Percentiles rank a stretch among this genome's conserved stretches.
These are phyloP conservation scores for Penicillium hordei DNA, from an alignment of 2,329 filamentous ascomycete genomes.

Conservation along the genomic window DNA sequence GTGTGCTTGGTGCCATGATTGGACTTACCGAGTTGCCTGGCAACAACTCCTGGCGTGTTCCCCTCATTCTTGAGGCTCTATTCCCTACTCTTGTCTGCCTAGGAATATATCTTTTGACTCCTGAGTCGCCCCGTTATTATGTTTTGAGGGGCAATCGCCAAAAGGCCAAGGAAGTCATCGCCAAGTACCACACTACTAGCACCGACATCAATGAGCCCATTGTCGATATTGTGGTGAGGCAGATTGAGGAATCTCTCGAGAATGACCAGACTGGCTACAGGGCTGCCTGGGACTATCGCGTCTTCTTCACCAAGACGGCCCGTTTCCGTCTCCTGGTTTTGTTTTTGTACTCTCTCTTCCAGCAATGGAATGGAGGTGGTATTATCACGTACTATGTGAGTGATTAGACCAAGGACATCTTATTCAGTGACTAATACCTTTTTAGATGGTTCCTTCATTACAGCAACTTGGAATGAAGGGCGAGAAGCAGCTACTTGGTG, in stretches of 20 bases:
- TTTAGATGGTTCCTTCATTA: conserved; percentile 39
- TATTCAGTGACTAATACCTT: background rate
- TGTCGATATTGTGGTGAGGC: conserved; percentile 43
- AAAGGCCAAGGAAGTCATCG: conserved; percentile 36
- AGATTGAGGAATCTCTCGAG: conserved; percentile 50
- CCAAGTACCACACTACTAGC: conserved; percentile 46
- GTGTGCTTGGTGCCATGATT: conserved; percentile 47
- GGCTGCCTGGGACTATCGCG: conserved; percentile 48
- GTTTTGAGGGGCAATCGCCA: conserved; percentile 36
- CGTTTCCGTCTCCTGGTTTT: conserved; percentile 48
- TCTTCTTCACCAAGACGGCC: conserved; percentile 48
- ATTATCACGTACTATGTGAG: conserved; percentile 47
- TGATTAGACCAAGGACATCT: background rate
- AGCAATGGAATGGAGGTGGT: conserved; percentile 51
- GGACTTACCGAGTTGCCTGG: conserved; percentile 41
- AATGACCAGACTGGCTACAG: conserved; percentile 39
- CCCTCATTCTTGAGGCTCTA: conserved; percentile 49
- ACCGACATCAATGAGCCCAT: conserved; percentile 44
- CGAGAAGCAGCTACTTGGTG: conserved; percentile 42
- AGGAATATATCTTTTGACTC: conserved; percentile 44
- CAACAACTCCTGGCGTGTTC: conserved; percentile 42
- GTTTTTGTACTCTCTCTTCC: conserved; percentile 49
- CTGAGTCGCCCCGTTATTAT: conserved; percentile 40
- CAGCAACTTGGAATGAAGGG: conserved; percentile 45
- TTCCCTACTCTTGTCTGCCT: conserved; percentile 50